Percentiles rank a stretch among this genome's conserved stretches.
Evolutionary conservation across 805 yeast genomes (phyloP).

Genomic region (Komagataella populi): DNA sequence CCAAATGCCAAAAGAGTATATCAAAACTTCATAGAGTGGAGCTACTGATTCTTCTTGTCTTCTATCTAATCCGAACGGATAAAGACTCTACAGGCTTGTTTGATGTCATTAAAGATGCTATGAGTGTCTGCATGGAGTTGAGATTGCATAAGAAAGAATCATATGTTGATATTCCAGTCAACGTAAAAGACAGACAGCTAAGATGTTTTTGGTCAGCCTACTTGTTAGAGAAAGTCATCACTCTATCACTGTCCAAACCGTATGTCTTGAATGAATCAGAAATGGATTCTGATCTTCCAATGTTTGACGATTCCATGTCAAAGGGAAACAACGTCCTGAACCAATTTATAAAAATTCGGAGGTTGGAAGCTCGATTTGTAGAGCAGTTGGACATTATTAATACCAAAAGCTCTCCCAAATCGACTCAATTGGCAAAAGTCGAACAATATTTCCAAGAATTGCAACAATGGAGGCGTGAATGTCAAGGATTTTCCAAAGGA

Average conservation of each 20-base stretch:
- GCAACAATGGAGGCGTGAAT: constrained; percentile 43
- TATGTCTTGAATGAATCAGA: constrained; percentile 37
- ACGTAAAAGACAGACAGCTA: constrained; percentile 23
- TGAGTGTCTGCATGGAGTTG: constrained; percentile 26
- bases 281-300: constrained; percentile 32
- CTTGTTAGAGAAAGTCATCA: constrained; percentile 45
- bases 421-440: constrained; percentile 33
- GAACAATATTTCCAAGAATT: constrained; percentile 37
- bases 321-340: constrained; percentile 33
- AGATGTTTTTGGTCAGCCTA: constrained; percentile 56
- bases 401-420: not conserved
- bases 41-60: constrained; percentile 34
- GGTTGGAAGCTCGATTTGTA: constrained; percentile 47
- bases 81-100: constrained; percentile 41
- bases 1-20: constrained; percentile 25
- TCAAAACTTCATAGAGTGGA: constrained; percentile 34
- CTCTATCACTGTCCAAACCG: constrained; percentile 48
- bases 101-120: constrained; percentile 38
- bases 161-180: constrained; percentile 16
- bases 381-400: constrained; percentile 22
- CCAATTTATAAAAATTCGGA: constrained; percentile 39
- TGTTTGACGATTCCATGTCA: constrained; percentile 31
- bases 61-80: constrained; percentile 47
- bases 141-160: constrained; percentile 22
- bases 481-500: constrained; percentile 30